A percentile compares a stretch with the other conserved stretches of the same genome.
Evolutionary conservation across 306 rosid species (phyloP).

Genomic region (Cyclanthera cordifolia): DNA sequence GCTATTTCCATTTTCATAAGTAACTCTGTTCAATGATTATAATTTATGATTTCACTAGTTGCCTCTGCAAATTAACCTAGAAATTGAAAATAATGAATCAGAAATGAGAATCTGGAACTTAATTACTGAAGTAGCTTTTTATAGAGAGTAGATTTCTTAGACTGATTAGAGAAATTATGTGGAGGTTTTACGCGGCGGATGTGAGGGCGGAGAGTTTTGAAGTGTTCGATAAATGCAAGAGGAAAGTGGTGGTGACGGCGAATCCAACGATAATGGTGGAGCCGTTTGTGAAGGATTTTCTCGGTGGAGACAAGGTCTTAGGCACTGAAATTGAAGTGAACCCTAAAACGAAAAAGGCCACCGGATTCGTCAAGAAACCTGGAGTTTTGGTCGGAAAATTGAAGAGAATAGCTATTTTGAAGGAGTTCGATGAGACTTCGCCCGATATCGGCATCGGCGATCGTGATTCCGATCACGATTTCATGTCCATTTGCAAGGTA

Average conservation of each 20-base stretch:
- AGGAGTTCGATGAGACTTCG: constrained; percentile 60
- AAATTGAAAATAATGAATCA: background rate
- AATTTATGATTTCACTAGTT: background rate
- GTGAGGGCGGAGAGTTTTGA: constrained; percentile 82
- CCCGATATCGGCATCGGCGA: constrained; percentile 88
- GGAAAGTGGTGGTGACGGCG: constrained; percentile 88
- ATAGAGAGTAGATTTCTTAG: background rate
- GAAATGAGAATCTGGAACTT: background rate
- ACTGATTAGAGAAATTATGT: background rate
- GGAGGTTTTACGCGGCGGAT: constrained; percentile 67
- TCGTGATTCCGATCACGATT: constrained; percentile 72
- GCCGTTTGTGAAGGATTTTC: constrained; percentile 69
- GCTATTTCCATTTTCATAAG: no score
- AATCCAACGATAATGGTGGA: constrained; percentile 94
- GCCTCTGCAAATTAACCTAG: background rate
- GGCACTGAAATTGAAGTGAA: constrained; percentile 91
- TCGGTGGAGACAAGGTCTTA: constrained; percentile 76
- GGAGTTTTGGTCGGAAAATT: constrained; percentile 72
- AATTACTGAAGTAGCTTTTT: no score
- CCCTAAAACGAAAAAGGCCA: constrained; percentile 87
- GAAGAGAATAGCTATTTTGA: constrained; percentile 51
- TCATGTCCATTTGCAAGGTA: constrained; percentile 95
- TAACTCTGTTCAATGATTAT: no score
- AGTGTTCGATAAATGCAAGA: constrained; percentile 66
- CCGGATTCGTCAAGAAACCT: constrained; percentile 86